phyloP scores from a whole-genome alignment of 2,329 filamentous ascomycete species.

The Cryphonectria carpinicola region DNA sequence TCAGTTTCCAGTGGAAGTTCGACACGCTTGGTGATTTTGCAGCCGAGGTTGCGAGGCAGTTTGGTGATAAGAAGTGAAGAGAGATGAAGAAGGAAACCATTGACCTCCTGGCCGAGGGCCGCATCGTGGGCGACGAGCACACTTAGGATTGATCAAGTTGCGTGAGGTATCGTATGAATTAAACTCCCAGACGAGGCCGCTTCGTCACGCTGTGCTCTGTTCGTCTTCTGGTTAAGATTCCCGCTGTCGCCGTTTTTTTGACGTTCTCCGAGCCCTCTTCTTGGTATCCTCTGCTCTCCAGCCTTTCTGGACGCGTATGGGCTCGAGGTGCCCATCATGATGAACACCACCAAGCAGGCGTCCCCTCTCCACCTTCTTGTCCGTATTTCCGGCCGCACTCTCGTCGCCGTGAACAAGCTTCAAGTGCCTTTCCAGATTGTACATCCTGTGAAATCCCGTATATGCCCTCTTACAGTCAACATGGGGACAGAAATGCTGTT shows the following conservation, averaged over 20 bases:
- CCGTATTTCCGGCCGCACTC: slow-evolving; percentile 25
- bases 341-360: slow-evolving; percentile 67
- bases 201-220: not conserved
- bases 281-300: slow-evolving; percentile 48
- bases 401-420: slow-evolving; percentile 44
- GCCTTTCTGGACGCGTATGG: slow-evolving; percentile 53
- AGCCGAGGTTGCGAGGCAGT: slow-evolving; percentile 45
- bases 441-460: slow-evolving; percentile 42
- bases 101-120: not conserved
- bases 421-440: slow-evolving; percentile 49
- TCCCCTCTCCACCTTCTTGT: slow-evolving; percentile 46
- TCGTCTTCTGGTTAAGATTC: slow-evolving; percentile 15
- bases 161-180: not conserved
- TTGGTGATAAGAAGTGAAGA: slow-evolving; percentile 30
- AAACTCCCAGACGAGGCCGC: not conserved
- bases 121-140: not conserved
- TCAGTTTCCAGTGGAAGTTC: slow-evolving; percentile 44
- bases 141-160: not conserved
- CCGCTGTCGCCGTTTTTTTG: not conserved
- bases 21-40: slow-evolving; percentile 45
- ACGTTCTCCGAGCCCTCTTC: slow-evolving; percentile 26
- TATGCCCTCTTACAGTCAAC: slow-evolving; percentile 40
- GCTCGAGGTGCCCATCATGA: slow-evolving; percentile 68
- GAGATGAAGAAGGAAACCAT: not conserved
- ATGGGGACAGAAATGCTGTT: slow-evolving; percentile 42